Evolutionary conservation across 768 basidiomycete genomes (phyloP).

Genomic region (Mycena rosella): DNA sequence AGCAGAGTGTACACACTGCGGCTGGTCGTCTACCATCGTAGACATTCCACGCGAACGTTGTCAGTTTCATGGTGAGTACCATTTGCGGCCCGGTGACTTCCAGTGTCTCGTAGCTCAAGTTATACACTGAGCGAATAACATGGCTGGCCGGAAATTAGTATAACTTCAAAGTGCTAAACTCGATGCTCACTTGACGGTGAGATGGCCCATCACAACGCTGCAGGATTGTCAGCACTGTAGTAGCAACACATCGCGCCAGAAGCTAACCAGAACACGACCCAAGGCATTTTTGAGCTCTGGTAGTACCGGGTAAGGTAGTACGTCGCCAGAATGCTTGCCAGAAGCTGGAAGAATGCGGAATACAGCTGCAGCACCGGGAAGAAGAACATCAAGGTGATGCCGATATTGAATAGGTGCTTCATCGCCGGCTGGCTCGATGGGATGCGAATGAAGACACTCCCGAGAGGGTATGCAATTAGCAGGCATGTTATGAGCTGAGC

Average conservation of each 20-base stretch:
- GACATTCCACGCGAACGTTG: constrained; percentile 98
- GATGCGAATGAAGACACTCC: constrained; percentile 88
- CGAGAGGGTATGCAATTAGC: constrained; percentile 91
- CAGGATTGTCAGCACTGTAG: constrained; percentile 14
- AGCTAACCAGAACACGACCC: constrained; percentile 85
- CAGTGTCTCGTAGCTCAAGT: constrained; percentile 79
- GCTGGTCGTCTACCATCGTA: constrained; percentile 83
- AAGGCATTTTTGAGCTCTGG: constrained; percentile 84
- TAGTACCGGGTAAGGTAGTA: constrained; percentile 76
- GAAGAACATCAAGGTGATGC: constrained; percentile 81
- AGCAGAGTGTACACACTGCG: constrained; percentile 62
- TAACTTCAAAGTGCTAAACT: neutral
- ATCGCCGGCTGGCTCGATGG: constrained; percentile 73
- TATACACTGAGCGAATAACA: constrained; percentile 72
- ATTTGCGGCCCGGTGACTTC: constrained; percentile 95
- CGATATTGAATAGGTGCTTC: constrained; percentile 86
- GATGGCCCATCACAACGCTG: constrained; percentile 91
- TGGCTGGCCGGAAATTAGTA: constrained; percentile 61
- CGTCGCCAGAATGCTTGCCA: constrained; percentile 79
- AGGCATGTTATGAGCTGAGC: constrained; percentile 91
- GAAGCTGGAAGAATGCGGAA: constrained; percentile 79
- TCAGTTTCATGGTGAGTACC: constrained; percentile 97
- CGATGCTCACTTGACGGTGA: constrained; percentile 84
- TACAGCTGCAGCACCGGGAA: constrained; percentile 81
- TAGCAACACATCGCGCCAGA: neutral